Conservation (phyloP, 306 rosid species). For the Echinosophora koreensis region DNA sequence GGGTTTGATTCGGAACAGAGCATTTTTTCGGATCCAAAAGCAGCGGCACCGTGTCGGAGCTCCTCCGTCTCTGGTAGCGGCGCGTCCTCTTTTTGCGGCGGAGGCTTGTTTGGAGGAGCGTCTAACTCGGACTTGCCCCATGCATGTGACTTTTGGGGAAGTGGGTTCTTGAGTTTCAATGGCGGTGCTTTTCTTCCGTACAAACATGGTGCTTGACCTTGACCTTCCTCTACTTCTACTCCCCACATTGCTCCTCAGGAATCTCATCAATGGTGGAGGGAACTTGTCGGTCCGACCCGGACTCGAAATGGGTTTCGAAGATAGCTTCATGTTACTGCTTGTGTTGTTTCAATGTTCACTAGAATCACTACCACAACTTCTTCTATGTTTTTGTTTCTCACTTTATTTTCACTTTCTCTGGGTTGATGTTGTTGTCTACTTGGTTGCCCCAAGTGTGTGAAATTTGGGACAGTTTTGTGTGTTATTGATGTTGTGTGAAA, state of each 20-base stretch:
- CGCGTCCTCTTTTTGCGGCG: neutral
- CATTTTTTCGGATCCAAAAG: conserved; percentile 55
- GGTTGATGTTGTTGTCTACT: neutral
- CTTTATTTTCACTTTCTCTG: neutral
- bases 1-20: conserved; percentile 49
- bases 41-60: conserved; percentile 46
- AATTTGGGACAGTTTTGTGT: conserved; percentile 12
- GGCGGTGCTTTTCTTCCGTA: conserved; percentile 65
- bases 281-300: conserved; percentile 90
- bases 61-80: neutral
- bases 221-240: conserved; percentile 81
- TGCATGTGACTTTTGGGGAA: conserved; percentile 98
- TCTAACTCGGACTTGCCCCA: conserved; percentile 87
- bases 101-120: conserved; percentile 61
- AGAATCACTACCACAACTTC: too few relatives aligned
- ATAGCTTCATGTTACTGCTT: conserved; percentile 60
- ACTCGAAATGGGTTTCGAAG: conserved; percentile 75
- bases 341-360: neutral
- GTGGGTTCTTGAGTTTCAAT: conserved; percentile 91
- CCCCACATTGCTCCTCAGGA: conserved; percentile 75
- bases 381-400: neutral
- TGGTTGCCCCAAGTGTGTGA: conserved; percentile 8
- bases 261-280: conserved; percentile 96
- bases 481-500: conserved; percentile 27
- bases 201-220: conserved; percentile 87